Conservation (phyloP, 441 rosid genomes). For the Metrosideros polymorpha region DNA sequence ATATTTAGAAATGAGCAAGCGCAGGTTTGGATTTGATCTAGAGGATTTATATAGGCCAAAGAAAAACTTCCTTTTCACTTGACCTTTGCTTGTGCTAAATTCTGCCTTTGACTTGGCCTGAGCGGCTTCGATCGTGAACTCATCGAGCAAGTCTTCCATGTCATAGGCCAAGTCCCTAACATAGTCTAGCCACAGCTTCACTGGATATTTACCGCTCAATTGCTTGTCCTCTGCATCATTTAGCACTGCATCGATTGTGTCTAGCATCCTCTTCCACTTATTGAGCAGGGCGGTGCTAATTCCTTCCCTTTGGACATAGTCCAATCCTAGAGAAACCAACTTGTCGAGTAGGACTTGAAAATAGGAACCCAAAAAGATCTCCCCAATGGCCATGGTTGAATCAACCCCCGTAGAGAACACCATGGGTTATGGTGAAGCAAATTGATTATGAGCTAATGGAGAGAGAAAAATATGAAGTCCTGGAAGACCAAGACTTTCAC, state of each 20-base stretch:
- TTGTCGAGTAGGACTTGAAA: background rate
- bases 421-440: background rate
- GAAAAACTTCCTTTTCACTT: too few species aligned
- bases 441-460: background rate
- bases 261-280: background rate
- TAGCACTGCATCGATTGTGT: background rate
- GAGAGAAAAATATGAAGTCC: background rate
- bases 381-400: background rate
- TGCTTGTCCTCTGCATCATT: background rate
- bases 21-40: too few species aligned
- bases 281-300: background rate
- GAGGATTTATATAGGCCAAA: too few species aligned
- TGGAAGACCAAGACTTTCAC: background rate
- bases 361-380: background rate
- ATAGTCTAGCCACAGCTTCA: background rate
- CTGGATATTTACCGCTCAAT: accelerated
- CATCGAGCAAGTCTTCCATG: background rate
- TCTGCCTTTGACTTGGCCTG: background rate
- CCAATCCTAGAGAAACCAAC: background rate
- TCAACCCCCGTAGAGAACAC: accelerated
- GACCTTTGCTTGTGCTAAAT: background rate
- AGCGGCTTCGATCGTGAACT: accelerated
- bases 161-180: background rate
- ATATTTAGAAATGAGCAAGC: too few species aligned
- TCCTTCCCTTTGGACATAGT: background rate